Percentiles rank a stretch among this genome's conserved stretches.
Evolutionary conservation across 257 asterid species (phyloP).

Genomic region (Fraxinus quadrangulata): DNA sequence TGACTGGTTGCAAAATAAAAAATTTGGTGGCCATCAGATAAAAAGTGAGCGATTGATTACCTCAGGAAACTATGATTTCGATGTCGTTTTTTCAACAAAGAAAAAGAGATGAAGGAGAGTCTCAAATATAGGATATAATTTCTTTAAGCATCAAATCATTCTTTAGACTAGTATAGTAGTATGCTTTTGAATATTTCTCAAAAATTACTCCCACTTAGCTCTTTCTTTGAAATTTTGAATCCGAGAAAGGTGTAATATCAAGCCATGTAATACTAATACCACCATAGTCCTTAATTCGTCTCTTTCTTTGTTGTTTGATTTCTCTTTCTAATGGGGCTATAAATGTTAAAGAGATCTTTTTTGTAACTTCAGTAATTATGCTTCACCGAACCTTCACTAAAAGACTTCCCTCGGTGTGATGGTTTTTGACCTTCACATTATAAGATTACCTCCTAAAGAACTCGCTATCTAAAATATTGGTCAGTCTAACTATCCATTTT

Average conservation of each 20-base stretch:
- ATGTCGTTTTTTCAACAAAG: too few relatives aligned
- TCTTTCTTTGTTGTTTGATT: neutral
- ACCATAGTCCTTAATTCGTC: neutral
- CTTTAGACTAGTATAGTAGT: neutral
- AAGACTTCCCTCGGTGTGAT: neutral
- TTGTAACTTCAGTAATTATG: conserved; percentile 13
- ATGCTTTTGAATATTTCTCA: conserved; percentile 8
- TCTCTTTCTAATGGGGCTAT: neutral
- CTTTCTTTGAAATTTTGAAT: conserved; percentile 3
- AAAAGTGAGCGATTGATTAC: conserved; percentile 53
- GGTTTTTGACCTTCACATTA: conserved; percentile 3
- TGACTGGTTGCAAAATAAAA: conserved; percentile 79
- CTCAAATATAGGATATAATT: neutral
- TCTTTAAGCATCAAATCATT: conserved; percentile 7
- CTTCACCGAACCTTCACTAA: neutral
- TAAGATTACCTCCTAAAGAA: neutral
- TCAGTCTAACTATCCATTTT: neutral
- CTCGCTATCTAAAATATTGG: neutral
- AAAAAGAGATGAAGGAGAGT: neutral
- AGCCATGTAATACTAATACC: neutral
- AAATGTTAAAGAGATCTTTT: conserved; percentile 13
- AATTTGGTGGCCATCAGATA: conserved; percentile 99
- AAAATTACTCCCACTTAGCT: conserved; percentile 10
- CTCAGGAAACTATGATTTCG: too few relatives aligned
- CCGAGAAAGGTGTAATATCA: neutral